Evolutionary conservation across 2,329 filamentous ascomycete genomes (phyloP).

Genomic region (Epichloe festucae): DNA sequence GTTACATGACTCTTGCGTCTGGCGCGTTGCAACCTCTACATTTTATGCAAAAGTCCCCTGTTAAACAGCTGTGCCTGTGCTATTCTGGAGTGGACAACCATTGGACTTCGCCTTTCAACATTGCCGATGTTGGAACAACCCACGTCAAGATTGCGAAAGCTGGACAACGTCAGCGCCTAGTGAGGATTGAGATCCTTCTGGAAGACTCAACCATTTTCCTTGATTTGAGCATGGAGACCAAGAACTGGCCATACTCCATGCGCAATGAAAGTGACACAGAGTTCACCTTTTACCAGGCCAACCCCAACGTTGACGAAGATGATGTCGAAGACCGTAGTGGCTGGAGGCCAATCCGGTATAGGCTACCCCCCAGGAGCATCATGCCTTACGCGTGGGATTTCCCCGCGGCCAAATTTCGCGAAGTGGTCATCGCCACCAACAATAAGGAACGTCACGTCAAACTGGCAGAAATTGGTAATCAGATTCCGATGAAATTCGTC

Average conservation of each 20-base stretch:
- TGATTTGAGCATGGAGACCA: conserved; percentile 77
- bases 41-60: conserved; percentile 69
- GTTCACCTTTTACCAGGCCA: conserved; percentile 91
- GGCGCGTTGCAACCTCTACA: conserved; percentile 78
- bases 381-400: conserved; percentile 99
- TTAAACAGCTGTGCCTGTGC: conserved; percentile 85
- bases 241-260: conserved; percentile 98
- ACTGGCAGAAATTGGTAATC: conserved; percentile 88
- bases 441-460: conserved; percentile 72
- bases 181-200: conserved; percentile 80
- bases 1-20: conserved; percentile 62
- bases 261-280: conserved; percentile 95
- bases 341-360: conserved; percentile 87
- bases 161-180: conserved; percentile 75
- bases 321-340: conserved; percentile 71
- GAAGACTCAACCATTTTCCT: conserved; percentile 90
- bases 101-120: conserved; percentile 97
- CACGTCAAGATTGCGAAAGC: conserved; percentile 90
- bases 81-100: conserved; percentile 92
- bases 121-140: conserved; percentile 82
- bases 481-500: conserved; percentile 85
- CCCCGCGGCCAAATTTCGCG: conserved; percentile 91
- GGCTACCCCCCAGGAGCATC: conserved; percentile 87
- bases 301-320: conserved; percentile 87
- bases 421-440: conserved; percentile 55